Percentiles rank a stretch among this genome's conserved stretches.
Evolutionary conservation across 2,329 filamentous ascomycete genomes (phyloP).

Genomic region (Colletotrichum trifolii): DNA sequence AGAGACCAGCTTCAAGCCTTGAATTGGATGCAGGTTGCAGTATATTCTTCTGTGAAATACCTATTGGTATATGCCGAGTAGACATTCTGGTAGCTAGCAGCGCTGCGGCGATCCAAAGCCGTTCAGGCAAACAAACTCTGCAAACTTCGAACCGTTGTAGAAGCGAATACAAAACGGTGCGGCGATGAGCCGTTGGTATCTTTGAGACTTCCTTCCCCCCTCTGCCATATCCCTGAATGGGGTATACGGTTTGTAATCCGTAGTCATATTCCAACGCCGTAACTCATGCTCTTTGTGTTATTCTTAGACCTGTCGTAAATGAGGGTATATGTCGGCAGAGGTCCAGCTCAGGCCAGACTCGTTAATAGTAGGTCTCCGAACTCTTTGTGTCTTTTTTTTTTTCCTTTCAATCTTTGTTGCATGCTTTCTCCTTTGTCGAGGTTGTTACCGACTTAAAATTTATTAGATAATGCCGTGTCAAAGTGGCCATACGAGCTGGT

Average conservation of each 20-base stretch:
- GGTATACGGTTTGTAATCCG: neutral
- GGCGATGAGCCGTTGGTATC: constrained; percentile 35
- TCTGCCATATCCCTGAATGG: neutral
- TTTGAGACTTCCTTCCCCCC: constrained; percentile 19
- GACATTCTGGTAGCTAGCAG: constrained; percentile 19
- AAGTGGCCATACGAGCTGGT: constrained; percentile 50
- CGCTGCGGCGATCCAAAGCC: constrained; percentile 17
- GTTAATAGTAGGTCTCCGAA: constrained; percentile 15
- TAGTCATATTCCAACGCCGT: constrained; percentile 21
- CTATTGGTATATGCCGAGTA: constrained; percentile 20
- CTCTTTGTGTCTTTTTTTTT: neutral
- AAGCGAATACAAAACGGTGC: constrained; percentile 32
- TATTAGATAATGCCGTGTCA: constrained; percentile 39
- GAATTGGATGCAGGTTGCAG: constrained; percentile 20
- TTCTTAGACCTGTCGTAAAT: constrained; percentile 36
- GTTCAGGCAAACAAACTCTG: constrained; percentile 16
- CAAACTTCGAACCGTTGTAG: constrained; percentile 29
- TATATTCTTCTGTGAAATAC: constrained; percentile 30
- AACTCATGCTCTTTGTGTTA: constrained; percentile 27
- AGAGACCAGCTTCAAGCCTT: neutral
- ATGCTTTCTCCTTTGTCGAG: neutral
- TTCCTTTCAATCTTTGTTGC: constrained; percentile 2
- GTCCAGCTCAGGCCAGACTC: constrained; percentile 37
- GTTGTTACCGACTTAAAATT: constrained; percentile 24
- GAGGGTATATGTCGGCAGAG: constrained; percentile 37